Conservation (phyloP, 116 monocot genomes). For the Iris pallida region DNA sequence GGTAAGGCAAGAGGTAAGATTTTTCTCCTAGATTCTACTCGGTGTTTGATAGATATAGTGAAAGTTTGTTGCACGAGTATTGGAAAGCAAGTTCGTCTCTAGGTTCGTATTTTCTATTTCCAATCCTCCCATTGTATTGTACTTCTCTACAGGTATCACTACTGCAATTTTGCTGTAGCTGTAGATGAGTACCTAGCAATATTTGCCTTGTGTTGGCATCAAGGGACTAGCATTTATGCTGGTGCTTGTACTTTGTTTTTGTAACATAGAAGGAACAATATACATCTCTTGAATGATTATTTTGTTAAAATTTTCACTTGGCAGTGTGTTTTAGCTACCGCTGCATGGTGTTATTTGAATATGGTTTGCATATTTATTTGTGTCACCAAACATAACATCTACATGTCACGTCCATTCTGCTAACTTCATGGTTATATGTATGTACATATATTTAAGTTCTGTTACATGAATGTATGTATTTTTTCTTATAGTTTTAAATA, state of each 20-base stretch:
- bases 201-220: not conserved
- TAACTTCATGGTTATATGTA: too few relatives aligned
- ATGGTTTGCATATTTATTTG: too few relatives aligned
- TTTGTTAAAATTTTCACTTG: too few relatives aligned
- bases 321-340: too few relatives aligned
- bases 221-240: not conserved
- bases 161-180: constrained; percentile 3
- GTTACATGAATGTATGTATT: too few relatives aligned
- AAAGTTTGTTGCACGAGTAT: not conserved
- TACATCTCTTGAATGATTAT: too few relatives aligned
- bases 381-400: too few relatives aligned
- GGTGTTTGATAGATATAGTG: too few relatives aligned
- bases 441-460: too few relatives aligned
- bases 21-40: not conserved
- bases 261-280: not conserved
- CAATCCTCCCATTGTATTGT: not conserved
- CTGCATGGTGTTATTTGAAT: too few relatives aligned
- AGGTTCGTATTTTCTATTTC: not conserved
- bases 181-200: not conserved
- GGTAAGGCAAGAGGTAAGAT: not conserved
- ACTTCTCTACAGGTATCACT: not conserved
- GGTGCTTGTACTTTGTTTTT: not conserved
- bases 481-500: too few relatives aligned
- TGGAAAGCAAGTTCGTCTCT: not conserved
- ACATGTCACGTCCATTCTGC: too few relatives aligned